Conservation (phyloP, 805 yeast species). For the Kluyveromyces aestuarii region DNA sequence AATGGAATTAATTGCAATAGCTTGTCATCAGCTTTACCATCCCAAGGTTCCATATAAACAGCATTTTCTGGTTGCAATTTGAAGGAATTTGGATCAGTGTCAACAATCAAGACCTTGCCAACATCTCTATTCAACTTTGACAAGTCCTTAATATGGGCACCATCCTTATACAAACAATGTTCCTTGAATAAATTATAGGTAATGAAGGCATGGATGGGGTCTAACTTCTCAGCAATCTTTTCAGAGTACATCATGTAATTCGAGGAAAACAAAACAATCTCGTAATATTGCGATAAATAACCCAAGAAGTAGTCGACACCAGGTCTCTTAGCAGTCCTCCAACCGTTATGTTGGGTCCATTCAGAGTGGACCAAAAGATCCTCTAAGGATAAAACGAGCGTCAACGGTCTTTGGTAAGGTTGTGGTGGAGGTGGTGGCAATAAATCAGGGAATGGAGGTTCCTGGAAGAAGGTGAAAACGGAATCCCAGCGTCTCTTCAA, state of each 20-base stretch:
- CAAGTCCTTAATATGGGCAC: constrained; percentile 82
- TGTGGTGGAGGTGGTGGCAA: constrained; percentile 88
- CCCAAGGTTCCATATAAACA: constrained; percentile 79
- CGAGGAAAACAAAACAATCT: constrained; percentile 82
- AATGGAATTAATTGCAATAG: constrained; percentile 80
- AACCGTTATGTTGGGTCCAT: constrained; percentile 87
- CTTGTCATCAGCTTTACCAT: constrained; percentile 73
- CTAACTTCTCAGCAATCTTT: constrained; percentile 76
- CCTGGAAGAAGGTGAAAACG: constrained; percentile 75
- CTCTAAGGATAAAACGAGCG: constrained; percentile 82
- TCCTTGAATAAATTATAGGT: constrained; percentile 85
- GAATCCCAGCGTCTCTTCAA: constrained; percentile 62
- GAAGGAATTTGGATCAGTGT: constrained; percentile 62
- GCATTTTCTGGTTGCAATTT: constrained; percentile 90
- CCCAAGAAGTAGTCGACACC: constrained; percentile 96
- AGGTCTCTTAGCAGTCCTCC: constrained; percentile 99
- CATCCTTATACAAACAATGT: constrained; percentile 78
- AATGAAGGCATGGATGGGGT: constrained; percentile 85
- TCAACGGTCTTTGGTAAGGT: constrained; percentile 85
- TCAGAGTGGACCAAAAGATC: constrained; percentile 85
- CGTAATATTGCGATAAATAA: constrained; percentile 90
- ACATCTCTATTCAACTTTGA: constrained; percentile 86
- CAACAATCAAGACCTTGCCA: constrained; percentile 70
- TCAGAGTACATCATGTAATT: constrained; percentile 82
- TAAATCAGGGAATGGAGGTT: constrained; percentile 87